Evolutionary conservation across 108 stramenopile genomes (phyloP).

Genomic region (Aureococcus anophagefferens): DNA sequence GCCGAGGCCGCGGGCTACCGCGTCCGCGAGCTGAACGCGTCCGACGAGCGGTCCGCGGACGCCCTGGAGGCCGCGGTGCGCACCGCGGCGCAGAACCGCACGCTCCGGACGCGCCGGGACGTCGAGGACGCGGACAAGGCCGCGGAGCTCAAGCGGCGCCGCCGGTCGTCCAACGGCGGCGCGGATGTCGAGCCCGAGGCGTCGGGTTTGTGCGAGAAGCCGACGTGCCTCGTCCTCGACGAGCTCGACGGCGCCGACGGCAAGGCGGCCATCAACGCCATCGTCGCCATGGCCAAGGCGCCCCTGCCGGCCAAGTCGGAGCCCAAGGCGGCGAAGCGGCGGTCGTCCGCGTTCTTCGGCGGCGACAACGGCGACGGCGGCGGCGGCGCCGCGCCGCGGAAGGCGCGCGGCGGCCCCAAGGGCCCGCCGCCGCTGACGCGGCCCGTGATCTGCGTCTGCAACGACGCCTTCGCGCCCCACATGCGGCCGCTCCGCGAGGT

Average conservation of each 20-base stretch:
- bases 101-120: too few relatives aligned
- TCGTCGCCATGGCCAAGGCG: conserved; percentile 75
- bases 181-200: too few relatives aligned
- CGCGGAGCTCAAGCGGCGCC: too few relatives aligned
- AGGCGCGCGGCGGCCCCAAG: conserved; percentile 21
- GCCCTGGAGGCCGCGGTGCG: conserved; percentile 64
- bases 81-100: conserved; percentile 42
- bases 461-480: conserved; percentile 83
- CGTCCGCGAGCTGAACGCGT: conserved; percentile 87
- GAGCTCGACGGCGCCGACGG: conserved; percentile 94
- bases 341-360: not conserved
- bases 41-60: conserved; percentile 80
- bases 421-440: conserved; percentile 53
- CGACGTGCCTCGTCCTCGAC: conserved; percentile 85
- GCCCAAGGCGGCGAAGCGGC: too few relatives aligned
- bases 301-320: conserved; percentile 46
- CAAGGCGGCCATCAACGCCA: conserved; percentile 56
- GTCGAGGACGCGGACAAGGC: too few relatives aligned
- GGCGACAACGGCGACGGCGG: conserved; percentile 5
- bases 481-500: conserved; percentile 80
- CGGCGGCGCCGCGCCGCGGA: conserved; percentile 5
- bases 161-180: too few relatives aligned
- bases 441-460: conserved; percentile 94
- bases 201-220: conserved; percentile 32
- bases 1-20: conserved; percentile 80